phyloP scores from a whole-genome alignment of 208 protist genomes.

The Entamoeba invadens region DNA sequence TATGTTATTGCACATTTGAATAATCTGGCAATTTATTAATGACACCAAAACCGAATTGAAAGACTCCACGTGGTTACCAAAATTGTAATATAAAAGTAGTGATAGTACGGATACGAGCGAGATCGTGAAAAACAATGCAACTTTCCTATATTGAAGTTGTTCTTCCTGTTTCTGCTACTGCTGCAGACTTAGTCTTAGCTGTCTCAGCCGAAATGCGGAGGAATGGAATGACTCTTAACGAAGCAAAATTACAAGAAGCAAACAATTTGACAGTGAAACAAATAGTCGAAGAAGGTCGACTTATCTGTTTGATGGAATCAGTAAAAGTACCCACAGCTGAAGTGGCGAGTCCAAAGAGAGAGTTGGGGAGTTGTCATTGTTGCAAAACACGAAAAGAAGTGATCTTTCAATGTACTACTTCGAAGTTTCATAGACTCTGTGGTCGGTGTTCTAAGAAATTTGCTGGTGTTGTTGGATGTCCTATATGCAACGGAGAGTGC shows the following conservation, averaged over 20 bases:
- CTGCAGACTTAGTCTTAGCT: not conserved
- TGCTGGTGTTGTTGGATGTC: not conserved
- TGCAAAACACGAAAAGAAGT: not conserved
- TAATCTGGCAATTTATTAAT: no score
- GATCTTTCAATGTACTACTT: not conserved
- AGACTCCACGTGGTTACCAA: no score
- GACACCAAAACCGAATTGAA: no score
- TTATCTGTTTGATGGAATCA: not conserved
- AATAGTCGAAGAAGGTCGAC: not conserved
- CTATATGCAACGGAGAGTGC: not conserved
- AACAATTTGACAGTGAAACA: not conserved
- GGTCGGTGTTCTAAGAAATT: not conserved
- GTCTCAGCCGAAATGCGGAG: not conserved
- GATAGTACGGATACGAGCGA: no score
- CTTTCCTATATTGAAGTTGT: no score
- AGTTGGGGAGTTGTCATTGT: not conserved
- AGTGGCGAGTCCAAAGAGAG: not conserved
- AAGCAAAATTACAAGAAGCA: not conserved
- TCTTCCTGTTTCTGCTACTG: no score
- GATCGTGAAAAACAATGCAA: no score
- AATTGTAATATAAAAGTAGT: no score
- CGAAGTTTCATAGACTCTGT: not conserved
- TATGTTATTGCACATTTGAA: no score
- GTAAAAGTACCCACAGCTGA: not conserved
- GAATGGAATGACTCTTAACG: not conserved